phyloP scores from a whole-genome alignment of 2,329 filamentous ascomycete species.

The Talaromyces sp. region DNA sequence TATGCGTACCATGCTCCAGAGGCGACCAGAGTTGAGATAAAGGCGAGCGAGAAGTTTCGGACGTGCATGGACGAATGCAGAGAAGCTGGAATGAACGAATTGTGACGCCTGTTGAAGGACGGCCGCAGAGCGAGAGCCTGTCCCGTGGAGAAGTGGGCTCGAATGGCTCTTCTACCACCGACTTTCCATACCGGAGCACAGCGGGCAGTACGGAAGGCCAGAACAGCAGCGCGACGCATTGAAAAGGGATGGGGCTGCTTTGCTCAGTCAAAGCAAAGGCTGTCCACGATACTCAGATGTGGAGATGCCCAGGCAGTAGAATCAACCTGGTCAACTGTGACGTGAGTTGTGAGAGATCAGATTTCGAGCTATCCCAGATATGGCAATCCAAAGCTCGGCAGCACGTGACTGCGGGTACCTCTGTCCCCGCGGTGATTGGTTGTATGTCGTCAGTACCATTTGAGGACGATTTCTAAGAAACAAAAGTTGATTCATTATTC shows the following conservation, averaged over 20 bases:
- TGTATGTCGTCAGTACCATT: conserved; percentile 9
- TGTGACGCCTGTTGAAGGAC: conserved; percentile 28
- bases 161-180: conserved; percentile 29
- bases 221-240: conserved; percentile 44
- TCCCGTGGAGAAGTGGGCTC: conserved; percentile 32
- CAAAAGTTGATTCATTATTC: neutral
- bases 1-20: conserved; percentile 47
- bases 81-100: conserved; percentile 27
- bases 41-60: conserved; percentile 43
- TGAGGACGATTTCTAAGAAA: neutral
- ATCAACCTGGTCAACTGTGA: neutral
- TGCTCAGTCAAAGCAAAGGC: neutral
- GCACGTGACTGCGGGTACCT: conserved; percentile 13
- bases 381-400: neutral
- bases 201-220: conserved; percentile 44
- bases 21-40: conserved; percentile 43
- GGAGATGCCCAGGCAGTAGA: neutral
- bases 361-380: neutral
- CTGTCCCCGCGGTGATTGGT: conserved; percentile 4
- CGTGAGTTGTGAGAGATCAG: neutral
- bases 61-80: conserved; percentile 45
- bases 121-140: conserved; percentile 32
- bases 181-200: conserved; percentile 40
- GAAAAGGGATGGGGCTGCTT: conserved; percentile 11
- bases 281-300: conserved; percentile 1